phyloP scores from a whole-genome alignment of 768 basidiomycete species.

The Tulasnella sp. region DNA sequence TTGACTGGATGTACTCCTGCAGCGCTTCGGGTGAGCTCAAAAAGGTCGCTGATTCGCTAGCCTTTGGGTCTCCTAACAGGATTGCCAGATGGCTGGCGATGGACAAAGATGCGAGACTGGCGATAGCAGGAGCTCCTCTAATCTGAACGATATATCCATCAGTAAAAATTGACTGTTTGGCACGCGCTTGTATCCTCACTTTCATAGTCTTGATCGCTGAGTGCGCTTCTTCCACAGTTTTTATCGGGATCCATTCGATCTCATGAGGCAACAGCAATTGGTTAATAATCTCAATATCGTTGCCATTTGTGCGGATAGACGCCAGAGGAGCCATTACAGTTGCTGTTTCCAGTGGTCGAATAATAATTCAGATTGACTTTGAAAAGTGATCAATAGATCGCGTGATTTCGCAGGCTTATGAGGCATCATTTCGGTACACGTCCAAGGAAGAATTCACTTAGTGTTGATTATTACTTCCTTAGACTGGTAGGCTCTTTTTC shows the following conservation, averaged over 20 bases:
- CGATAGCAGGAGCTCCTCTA: slow-evolving; percentile 92
- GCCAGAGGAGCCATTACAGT: slow-evolving; percentile 21
- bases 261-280: slow-evolving; percentile 78
- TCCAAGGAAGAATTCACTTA: too few species aligned
- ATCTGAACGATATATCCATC: slow-evolving; percentile 35
- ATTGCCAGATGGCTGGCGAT: slow-evolving; percentile 54
- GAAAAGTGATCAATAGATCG: too few species aligned
- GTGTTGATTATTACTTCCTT: too few species aligned
- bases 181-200: slow-evolving; percentile 31
- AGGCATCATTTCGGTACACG: too few species aligned
- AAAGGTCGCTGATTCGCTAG: slow-evolving; percentile 36
- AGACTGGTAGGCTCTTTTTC: too few species aligned
- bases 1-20: slow-evolving; percentile 42
- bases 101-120: slow-evolving; percentile 77
- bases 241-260: slow-evolving; percentile 52
- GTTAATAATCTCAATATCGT: slow-evolving; percentile 75
- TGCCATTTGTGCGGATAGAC: slow-evolving; percentile 37
- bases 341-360: neutral
- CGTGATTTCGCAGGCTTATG: too few species aligned
- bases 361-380: neutral
- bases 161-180: neutral
- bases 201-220: slow-evolving; percentile 97
- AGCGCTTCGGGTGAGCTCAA: slow-evolving; percentile 45
- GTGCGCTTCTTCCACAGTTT: slow-evolving; percentile 72
- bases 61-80: slow-evolving; percentile 35